These are phyloP conservation scores for Diddensiella santjacobensis DNA, from an alignment of 805 yeast species.

Conservation along the genomic window DNA sequence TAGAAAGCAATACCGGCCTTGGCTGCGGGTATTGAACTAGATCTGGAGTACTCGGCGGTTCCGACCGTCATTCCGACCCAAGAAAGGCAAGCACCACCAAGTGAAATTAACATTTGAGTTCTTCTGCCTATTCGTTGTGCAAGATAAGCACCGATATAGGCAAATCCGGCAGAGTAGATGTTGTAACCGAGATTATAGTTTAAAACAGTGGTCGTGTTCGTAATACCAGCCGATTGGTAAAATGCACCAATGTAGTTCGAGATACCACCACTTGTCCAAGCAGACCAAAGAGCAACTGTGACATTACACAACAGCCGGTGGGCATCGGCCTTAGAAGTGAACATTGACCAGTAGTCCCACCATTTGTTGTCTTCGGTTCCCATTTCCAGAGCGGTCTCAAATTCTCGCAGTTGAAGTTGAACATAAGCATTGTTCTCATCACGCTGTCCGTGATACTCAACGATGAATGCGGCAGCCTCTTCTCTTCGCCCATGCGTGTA, in stretches of 20 bases:
- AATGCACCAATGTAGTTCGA: slow-evolving; percentile 14
- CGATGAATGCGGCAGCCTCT: slow-evolving; percentile 10
- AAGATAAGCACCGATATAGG: slow-evolving; percentile 21
- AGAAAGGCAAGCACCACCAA: slow-evolving; percentile 21
- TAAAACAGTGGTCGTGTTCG: slow-evolving; percentile 11
- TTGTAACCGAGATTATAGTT: slow-evolving; percentile 13
- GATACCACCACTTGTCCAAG: slow-evolving; percentile 12
- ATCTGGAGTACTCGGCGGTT: slow-evolving; percentile 25
- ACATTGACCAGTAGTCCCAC: slow-evolving; percentile 18
- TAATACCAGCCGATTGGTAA: slow-evolving; percentile 14
- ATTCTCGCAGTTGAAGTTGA: slow-evolving; percentile 16
- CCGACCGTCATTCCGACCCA: slow-evolving; percentile 27
- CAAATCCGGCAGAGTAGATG: slow-evolving; percentile 2
- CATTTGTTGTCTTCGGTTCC: slow-evolving; percentile 12
- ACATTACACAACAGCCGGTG: slow-evolving; percentile 16
- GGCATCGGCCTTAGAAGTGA: slow-evolving; percentile 13
- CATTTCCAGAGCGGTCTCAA: slow-evolving; percentile 14
- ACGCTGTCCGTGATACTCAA: slow-evolving; percentile 18
- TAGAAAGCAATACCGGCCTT: slow-evolving; percentile 19
- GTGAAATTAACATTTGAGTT: slow-evolving; percentile 24
- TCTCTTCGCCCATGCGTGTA: slow-evolving; percentile 15
- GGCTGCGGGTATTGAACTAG: slow-evolving; percentile 23
- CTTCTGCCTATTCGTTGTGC: slow-evolving; percentile 30
- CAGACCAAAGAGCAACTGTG: slow-evolving; percentile 12
- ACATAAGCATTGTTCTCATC: slow-evolving; percentile 12